Base-by-base conservation (phyloP, 257 asterid species). In the Ocimum tenuiflorum region DNA sequence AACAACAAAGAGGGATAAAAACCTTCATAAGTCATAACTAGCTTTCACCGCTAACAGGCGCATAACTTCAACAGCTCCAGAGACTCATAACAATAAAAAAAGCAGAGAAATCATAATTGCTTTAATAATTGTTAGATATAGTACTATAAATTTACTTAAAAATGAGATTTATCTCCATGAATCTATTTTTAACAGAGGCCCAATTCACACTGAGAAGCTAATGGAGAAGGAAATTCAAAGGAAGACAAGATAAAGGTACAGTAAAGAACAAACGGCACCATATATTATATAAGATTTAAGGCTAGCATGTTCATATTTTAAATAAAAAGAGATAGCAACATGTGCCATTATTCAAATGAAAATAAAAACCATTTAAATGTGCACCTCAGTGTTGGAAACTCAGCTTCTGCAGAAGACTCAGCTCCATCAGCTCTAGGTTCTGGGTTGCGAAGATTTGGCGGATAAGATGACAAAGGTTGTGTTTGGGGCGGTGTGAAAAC, bases 401-500 rank as follows among this genome's bases (percentile, higher is more conserved):
- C 96, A 53, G 96, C 91, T 83, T 84, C 99, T 14, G 91, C 90
- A 67, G 99, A 86, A 70, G 99, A 72, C 79, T 86, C 97, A 22
- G 89, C 84, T 60, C 78, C 89, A 63, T 86, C 88, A 15, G 71
- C 80, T 55, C 85, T 73, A 41, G 91, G 22, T 54, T 88, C 99
- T 27, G 89, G 65, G 70, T 83, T 86, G 57, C 80, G 95, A 49
- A 90, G 64, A 81, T 94, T 90, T 79, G 62, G 97, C 11, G 97
- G 97, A 77, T 86, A 86, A 60, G 97, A 90, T 60, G 95, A 9
- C 81, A 90, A 79, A 14, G 99, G 95, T 35, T 88, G 97, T 39
- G 97, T 78, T 74, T 94, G 99, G 24, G 86, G 94, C 3, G 95
- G 99, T 23, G 99, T 94, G 73, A 90, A 88, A 58, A 94, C 88